Percentiles rank a stretch among this genome's conserved stretches.
Evolutionary conservation across 306 rosid species (phyloP).

Genomic region (Ochetophila trinervis): DNA sequence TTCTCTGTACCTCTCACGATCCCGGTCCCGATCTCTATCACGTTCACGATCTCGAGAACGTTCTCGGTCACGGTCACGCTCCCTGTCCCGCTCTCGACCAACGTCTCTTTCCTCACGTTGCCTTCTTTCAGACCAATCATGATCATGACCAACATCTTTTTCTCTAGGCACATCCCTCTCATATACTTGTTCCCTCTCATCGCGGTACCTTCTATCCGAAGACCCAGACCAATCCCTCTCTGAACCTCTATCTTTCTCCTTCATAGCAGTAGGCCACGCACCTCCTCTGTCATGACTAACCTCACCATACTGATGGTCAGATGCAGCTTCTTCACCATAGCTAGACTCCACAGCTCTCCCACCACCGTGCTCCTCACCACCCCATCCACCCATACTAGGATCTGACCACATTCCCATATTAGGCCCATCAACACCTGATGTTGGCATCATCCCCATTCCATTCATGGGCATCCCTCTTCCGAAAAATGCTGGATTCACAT

Average conservation of each 20-base stretch:
- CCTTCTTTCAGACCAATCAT: constrained; percentile 77
- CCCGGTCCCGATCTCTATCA: constrained; percentile 65
- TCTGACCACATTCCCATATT: constrained; percentile 99
- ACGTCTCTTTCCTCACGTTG: constrained; percentile 71
- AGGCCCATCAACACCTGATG: constrained; percentile 81
- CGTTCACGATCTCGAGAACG: constrained; percentile 65
- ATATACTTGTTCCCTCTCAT: constrained; percentile 77
- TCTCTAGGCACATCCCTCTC: constrained; percentile 83
- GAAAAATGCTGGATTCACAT: constrained; percentile 95
- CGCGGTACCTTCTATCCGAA: constrained; percentile 79
- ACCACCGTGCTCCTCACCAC: constrained; percentile 78
- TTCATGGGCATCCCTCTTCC: constrained; percentile 95
- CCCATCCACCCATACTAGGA: constrained; percentile 97
- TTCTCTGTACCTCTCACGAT: constrained; percentile 78
- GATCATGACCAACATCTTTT: constrained; percentile 61
- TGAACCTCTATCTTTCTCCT: constrained; percentile 91
- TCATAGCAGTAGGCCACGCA: constrained; percentile 75
- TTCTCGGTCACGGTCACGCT: constrained; percentile 50
- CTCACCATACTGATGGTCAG: constrained; percentile 91
- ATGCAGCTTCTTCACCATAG: constrained; percentile 96
- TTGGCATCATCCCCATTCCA: constrained; percentile 98
- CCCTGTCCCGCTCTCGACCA: constrained; percentile 60
- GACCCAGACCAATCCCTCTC: constrained; percentile 96
- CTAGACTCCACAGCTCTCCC: constrained; percentile 91
- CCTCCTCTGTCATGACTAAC: constrained; percentile 74